Percentiles rank a stretch among this genome's conserved stretches.
Conservation (phyloP, 768 basidiomycete species). For the Leccinum subgranulosum region DNA sequence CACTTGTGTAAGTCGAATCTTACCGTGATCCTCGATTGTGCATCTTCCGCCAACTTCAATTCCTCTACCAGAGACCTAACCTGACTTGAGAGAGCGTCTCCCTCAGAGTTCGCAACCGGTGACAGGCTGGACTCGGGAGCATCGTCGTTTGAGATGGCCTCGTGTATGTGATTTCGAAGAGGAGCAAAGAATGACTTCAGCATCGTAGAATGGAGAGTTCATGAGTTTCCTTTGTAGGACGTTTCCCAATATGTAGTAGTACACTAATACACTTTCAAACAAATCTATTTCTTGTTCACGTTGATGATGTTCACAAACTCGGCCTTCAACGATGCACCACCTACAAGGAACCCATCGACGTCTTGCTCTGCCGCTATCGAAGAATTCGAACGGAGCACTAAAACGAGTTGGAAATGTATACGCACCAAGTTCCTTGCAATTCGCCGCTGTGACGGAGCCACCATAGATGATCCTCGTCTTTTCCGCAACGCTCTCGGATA, state of each 20-base stretch:
- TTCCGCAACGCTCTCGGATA: constrained; percentile 69
- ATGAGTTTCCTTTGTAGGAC: background rate
- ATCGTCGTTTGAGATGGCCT: constrained; percentile 21
- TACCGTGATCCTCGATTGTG: constrained; percentile 52
- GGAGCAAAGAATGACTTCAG: constrained; percentile 58
- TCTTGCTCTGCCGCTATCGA: constrained; percentile 66
- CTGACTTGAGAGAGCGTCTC: constrained; percentile 33
- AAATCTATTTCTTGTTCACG: constrained; percentile 37
- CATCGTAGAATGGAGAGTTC: constrained; percentile 35
- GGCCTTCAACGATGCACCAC: constrained; percentile 96
- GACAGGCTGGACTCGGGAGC: constrained; percentile 12
- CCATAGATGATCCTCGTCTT: constrained; percentile 90
- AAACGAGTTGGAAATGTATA: constrained; percentile 1
- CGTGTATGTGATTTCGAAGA: constrained; percentile 43
- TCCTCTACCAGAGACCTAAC: constrained; percentile 70
- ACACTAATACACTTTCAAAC: background rate
- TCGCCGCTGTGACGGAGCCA: constrained; percentile 87
- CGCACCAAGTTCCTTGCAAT: constrained; percentile 84
- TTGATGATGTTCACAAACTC: constrained; percentile 95
- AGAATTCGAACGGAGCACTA: background rate
- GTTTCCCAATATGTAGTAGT: background rate
- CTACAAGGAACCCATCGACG: constrained; percentile 97
- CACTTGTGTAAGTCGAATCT: constrained; percentile 3
- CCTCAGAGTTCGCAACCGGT: background rate
- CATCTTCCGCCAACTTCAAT: constrained; percentile 55